Conservation (phyloP, 2,329 filamentous ascomycete genomes). For the Beauveria caledonica region DNA sequence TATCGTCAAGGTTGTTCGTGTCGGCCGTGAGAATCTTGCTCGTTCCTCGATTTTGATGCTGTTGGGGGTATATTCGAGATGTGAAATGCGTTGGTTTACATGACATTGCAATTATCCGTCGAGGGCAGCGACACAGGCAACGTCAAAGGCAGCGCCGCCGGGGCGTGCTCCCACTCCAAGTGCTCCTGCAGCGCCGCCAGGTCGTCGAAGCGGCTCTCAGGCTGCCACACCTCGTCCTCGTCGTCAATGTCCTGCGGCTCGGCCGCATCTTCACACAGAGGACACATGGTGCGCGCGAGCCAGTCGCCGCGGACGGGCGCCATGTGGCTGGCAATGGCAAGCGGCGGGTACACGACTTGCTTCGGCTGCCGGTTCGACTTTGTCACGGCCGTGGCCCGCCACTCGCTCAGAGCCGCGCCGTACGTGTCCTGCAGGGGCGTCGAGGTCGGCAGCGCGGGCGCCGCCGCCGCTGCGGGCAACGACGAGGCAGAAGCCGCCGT, state of each 20-base stretch:
- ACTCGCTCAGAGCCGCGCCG: conserved; percentile 31
- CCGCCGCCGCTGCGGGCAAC: conserved; percentile 18
- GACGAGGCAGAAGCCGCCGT: neutral
- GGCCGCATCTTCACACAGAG: conserved; percentile 45
- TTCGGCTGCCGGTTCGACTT: conserved; percentile 36
- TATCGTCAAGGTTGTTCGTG: conserved; percentile 2
- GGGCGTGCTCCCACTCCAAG: conserved; percentile 48
- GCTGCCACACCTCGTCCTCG: conserved; percentile 41
- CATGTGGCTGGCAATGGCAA: conserved; percentile 51
- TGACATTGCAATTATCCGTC: conserved; percentile 35
- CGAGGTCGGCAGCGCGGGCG: conserved; percentile 15
- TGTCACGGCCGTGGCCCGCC: conserved; percentile 42
- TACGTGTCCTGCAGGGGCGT: conserved; percentile 16
- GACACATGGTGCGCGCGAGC: conserved; percentile 43
- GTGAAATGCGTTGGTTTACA: conserved; percentile 26
- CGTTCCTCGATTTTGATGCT: neutral
- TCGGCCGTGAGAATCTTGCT: neutral
- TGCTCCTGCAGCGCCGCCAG: conserved; percentile 44
- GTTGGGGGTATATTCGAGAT: neutral
- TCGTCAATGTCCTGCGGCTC: conserved; percentile 36
- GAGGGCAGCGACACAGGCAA: conserved; percentile 24
- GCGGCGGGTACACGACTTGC: conserved; percentile 46
- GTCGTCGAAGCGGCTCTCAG: conserved; percentile 42
- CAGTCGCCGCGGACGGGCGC: conserved; percentile 42
- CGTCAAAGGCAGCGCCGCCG: conserved; percentile 29